A percentile compares a stretch with the other conserved stretches of the same genome.
Conservation (phyloP, 306 rosid genomes). For the Cicer judaicum region DNA sequence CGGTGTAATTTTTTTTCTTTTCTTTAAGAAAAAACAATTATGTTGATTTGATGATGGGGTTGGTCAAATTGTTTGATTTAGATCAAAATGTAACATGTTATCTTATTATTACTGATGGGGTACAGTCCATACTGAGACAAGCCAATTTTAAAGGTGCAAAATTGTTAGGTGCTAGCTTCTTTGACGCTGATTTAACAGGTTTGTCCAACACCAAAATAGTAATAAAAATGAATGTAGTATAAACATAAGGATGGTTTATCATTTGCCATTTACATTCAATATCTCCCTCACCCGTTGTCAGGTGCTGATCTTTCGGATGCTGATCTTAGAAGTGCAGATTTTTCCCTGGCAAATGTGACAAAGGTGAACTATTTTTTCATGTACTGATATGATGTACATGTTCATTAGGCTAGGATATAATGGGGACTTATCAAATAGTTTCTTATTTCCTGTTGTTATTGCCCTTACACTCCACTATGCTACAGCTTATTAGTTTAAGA, state of each 20-base stretch:
- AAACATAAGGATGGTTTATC: too few species aligned
- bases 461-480: conserved; percentile 10
- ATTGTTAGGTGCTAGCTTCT: conserved; percentile 92
- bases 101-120: conserved; percentile 17
- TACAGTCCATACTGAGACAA: conserved; percentile 84
- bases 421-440: conserved; percentile 11
- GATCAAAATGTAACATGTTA: conserved; percentile 24
- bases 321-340: conserved; percentile 89
- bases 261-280: conserved; percentile 23
- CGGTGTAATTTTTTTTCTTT: conserved; percentile 52
- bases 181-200: conserved; percentile 95
- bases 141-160: conserved; percentile 91
- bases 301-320: conserved; percentile 97
- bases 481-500: background rate
- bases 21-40: background rate
- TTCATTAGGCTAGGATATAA: conserved; percentile 26
- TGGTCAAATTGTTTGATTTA: conserved; percentile 5
- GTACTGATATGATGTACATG: background rate
- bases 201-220: conserved; percentile 7
- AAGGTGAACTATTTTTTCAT: conserved; percentile 58
- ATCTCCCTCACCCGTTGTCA: conserved; percentile 25
- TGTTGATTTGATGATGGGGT: conserved; percentile 16
- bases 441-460: background rate
- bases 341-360: conserved; percentile 90
- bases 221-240: background rate